Conservation (phyloP, 2,329 filamentous ascomycete species). For the Alternaria longipes region DNA sequence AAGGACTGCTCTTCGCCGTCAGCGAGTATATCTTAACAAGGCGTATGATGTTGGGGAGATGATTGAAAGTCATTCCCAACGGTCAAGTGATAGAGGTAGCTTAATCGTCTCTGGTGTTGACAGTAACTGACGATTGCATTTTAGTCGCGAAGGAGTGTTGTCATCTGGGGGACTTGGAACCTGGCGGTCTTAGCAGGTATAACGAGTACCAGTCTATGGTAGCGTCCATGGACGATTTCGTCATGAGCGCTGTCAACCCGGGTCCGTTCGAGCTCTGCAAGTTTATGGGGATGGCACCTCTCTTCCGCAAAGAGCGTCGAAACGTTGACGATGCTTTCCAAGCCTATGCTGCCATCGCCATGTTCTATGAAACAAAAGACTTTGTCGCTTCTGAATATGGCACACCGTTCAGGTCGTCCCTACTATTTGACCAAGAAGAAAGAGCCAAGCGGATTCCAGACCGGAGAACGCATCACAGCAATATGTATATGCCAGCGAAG, state of each 20-base stretch:
- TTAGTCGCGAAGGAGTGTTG: conserved; percentile 55
- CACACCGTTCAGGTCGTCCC: conserved; percentile 46
- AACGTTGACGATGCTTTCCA: conserved; percentile 35
- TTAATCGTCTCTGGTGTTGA: not conserved
- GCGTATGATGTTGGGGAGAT: conserved; percentile 34
- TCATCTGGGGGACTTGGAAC: conserved; percentile 57
- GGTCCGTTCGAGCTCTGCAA: conserved; percentile 36
- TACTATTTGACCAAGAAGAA: conserved; percentile 53
- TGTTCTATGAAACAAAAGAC: conserved; percentile 33
- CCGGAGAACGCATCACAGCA: conserved; percentile 51
- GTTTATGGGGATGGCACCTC: conserved; percentile 28
- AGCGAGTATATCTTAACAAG: conserved; percentile 6
- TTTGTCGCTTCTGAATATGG: conserved; percentile 53
- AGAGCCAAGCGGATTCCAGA: conserved; percentile 53
- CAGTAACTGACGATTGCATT: conserved; percentile 22
- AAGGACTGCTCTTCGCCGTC: conserved; percentile 23
- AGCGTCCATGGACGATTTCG: conserved; percentile 35
- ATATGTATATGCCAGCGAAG: conserved; percentile 47
- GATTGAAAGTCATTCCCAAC: conserved; percentile 39
- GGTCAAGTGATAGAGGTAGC: conserved; percentile 49
- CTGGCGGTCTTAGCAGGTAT: conserved; percentile 52
- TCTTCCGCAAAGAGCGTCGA: conserved; percentile 31
- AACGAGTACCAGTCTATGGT: conserved; percentile 51
- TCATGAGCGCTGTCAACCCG: conserved; percentile 26
- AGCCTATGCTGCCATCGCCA: conserved; percentile 32